Base-by-base conservation (phyloP, 148 eudicot genomes). In the Vaccinium myrtillus region DNA sequence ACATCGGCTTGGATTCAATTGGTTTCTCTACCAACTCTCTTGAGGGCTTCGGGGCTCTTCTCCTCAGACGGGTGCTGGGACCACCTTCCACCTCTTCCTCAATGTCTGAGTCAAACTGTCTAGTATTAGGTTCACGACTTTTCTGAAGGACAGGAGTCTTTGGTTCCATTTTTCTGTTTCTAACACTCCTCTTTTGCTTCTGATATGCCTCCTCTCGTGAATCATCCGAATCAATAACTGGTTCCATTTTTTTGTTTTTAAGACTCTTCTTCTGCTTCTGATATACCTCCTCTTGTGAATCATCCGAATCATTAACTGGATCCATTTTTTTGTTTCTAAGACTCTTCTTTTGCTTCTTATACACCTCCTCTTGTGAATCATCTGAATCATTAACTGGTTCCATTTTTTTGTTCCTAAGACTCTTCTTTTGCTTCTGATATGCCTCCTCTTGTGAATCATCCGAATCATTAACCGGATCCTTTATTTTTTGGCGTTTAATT, bases 61-160 rank as follows among this genome's bases (percentile, higher is more conserved):
- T 95, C 82, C 99, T 89, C 43, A 94, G 91, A 43, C 98, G 95
- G 16, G 96, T 88, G 88, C 96, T 92, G 8, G 98, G 98, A 81
- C 96, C 96, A 18, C 92, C 93, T 59, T 90, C 95, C 67, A 55
- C 32, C 86, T 90, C 94, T 36, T 90, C 90, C 30, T 91, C 94
- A 79, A 79, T 80, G 49, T 75, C 84, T 15, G 87, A 85, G 53
- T 87, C 87, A 46, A 81, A 84, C 63, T 86, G 84, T 79, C 84
- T 89, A 49, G 76, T 51, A 55, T 51, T 81, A 53, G 79, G 88
- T 59, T 71, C 88, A 77, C 75, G 76, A 49, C 16, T 83, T 50
- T 82, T 85, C 18, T 70, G 78, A 77, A 91, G 81, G 75, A 55
- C 83, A 67, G 86, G 83, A 54, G 78, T 81, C 74, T 88, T 92